These are phyloP conservation scores for Saccharomycopsis sp. DNA, from an alignment of 805 yeast genomes.

Conservation along the genomic window DNA sequence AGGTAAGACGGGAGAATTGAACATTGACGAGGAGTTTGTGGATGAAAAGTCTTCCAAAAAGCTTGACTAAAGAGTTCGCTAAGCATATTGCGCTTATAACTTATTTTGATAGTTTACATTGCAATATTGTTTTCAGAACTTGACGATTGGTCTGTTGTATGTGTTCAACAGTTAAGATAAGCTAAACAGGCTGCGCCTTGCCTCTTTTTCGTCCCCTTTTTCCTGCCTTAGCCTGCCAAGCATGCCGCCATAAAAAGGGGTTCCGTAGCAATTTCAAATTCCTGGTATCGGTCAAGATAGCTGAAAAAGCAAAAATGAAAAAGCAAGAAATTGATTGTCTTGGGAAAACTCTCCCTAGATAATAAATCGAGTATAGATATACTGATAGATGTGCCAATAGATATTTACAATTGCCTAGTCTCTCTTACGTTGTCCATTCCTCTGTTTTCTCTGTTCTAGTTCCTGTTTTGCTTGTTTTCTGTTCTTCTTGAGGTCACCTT, in stretches of 20 bases:
- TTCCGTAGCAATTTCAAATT: not conserved
- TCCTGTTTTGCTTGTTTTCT: too few relatives aligned
- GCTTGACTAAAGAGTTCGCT: not conserved
- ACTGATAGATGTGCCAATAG: not conserved
- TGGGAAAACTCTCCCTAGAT: too few relatives aligned
- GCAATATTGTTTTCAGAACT: too few relatives aligned
- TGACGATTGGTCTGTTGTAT: too few relatives aligned
- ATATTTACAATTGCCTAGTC: not conserved
- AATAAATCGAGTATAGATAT: too few relatives aligned
- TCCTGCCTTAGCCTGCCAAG: not conserved
- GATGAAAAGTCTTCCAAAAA: not conserved
- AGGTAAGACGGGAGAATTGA: constrained; percentile 20
- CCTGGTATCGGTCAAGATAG: too few relatives aligned
- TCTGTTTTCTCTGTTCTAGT: too few relatives aligned
- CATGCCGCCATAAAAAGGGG: not conserved
- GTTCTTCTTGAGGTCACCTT: too few relatives aligned
- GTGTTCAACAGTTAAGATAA: too few relatives aligned
- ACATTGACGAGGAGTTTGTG: constrained; percentile 18
- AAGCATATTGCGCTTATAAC: too few relatives aligned
- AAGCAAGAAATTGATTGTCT: too few relatives aligned
- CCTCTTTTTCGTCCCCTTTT: not conserved
- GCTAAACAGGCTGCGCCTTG: not conserved
- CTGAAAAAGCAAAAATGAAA: not conserved
- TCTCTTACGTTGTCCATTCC: not conserved
- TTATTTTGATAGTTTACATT: too few relatives aligned